Evolutionary conservation across 257 asterid genomes (phyloP), one percentile per base, ranked within the genome.

Genomic region (Petunia secreta): DNA sequence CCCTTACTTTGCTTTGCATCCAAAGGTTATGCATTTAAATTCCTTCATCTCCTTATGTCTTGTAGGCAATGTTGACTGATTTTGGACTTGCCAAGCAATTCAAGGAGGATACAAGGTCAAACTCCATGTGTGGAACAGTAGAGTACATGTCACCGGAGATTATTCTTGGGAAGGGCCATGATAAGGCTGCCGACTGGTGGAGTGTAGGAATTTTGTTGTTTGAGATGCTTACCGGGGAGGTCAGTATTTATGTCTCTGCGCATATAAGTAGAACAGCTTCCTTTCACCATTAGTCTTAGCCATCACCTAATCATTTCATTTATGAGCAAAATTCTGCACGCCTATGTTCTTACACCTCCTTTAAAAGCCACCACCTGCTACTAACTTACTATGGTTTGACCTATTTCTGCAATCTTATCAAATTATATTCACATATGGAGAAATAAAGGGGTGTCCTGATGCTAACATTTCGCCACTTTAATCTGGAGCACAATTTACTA

Each of bases 121-220:
- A 85, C 80, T 90, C 94, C 59, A 80, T 90, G 87, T 89, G 92
- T 82, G 94, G 94, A 60, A 90, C 94, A 58, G 88, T 89, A n/a
- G 92, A 90, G 81, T 90, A 90, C 80, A 90, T 90, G 94, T 80
- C 94, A 58, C 94, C 92, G 5, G 94, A 90, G 84, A 90, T 90
- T 48, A 85, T 90, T 87, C 89, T 84, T 64, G 94, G 94, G 83
- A 90, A 87, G 84, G 94, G 94, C 79, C 94, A 90, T 75, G 90
- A 90, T 80, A 89, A 87, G 89, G 91, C 92, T 69, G 92, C 94
- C 8, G 92, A 90, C 74, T 90, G 94, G 94, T 90, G 94, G 94
- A 90, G 94, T 85, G 92, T 81, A 36, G 85, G 85, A 71, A 83
- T 83, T 71, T 69, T 79, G 76, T 75, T 75, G 80, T 81, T 73